Percentiles rank a stretch among this genome's conserved stretches.
Evolutionary conservation across 352 stramenopile species (phyloP).

Genomic region (Pythium oligandrum): DNA sequence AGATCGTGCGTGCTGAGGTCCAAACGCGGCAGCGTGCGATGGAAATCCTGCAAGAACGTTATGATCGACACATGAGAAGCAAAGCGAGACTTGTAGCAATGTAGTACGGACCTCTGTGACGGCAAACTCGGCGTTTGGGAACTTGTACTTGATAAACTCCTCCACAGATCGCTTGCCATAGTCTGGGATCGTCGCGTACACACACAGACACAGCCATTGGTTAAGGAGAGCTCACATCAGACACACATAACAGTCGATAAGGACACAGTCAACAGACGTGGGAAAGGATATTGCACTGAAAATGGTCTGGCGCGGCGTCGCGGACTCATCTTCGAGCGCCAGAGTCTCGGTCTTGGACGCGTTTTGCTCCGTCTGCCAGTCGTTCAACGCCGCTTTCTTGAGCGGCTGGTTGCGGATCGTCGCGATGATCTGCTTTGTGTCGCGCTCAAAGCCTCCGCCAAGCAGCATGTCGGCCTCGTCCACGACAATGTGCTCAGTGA

Average conservation of each 20-base stretch:
- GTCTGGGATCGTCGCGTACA: conserved; percentile 70
- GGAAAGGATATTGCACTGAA: conserved; percentile 80
- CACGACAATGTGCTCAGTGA: conserved; percentile 65
- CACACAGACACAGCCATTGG: conserved; percentile 13
- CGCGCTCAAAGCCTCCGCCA: conserved; percentile 60
- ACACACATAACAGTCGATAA: conserved; percentile 16
- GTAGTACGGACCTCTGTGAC: conserved; percentile 46
- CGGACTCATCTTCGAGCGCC: conserved; percentile 18
- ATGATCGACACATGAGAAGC: not conserved
- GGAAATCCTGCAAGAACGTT: conserved; percentile 46
- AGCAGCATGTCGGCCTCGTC: conserved; percentile 84
- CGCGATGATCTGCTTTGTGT: conserved; percentile 78
- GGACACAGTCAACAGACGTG: conserved; percentile 3
- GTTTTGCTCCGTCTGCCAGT: conserved; percentile 15
- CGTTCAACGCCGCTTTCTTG: conserved; percentile 37
- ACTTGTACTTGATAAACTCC: conserved; percentile 74
- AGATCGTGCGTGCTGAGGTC: conserved; percentile 35
- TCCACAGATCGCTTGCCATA: conserved; percentile 72
- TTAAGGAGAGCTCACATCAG: conserved; percentile 8
- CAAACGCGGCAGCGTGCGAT: conserved; percentile 55
- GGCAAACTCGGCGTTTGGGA: conserved; percentile 51
- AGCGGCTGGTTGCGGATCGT: conserved; percentile 79
- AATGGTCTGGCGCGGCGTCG: conserved; percentile 47
- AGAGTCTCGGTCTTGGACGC: conserved; percentile 15
- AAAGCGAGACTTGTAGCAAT: not conserved